Percentiles rank a stretch among this genome's conserved stretches.
These are phyloP conservation scores for Emiliania huxleyi DNA, from an alignment of 78 protist species.

Conservation along the genomic window DNA sequence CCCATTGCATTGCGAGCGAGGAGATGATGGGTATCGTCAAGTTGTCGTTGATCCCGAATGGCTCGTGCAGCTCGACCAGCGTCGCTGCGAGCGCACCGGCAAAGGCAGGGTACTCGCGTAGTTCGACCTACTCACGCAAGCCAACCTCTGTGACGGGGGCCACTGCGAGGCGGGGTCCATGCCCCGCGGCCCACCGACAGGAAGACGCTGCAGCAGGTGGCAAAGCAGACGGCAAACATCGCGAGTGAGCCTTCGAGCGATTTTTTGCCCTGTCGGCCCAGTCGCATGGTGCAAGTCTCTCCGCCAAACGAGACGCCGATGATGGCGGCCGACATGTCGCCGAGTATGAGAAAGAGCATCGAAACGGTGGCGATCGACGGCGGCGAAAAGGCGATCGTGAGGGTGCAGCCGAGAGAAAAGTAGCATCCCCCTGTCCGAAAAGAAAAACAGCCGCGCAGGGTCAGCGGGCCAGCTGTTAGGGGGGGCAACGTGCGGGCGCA, in stretches of 20 bases:
- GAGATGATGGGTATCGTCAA: slow-evolving; percentile 22
- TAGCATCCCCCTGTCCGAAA: background rate
- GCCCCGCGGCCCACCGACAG: too few relatives aligned
- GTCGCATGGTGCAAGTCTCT: background rate
- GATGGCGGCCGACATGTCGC: slow-evolving; percentile 48
- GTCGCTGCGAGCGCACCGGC: slow-evolving; percentile 22
- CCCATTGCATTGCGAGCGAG: slow-evolving; percentile 15
- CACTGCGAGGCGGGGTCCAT: too few relatives aligned
- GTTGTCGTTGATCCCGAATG: slow-evolving; percentile 43
- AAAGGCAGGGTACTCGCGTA: background rate
- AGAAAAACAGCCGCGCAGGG: too few relatives aligned
- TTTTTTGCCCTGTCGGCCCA: slow-evolving; percentile 38
- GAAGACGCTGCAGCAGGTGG: background rate
- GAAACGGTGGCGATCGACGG: slow-evolving; percentile 37
- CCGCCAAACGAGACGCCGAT: slow-evolving; percentile 32
- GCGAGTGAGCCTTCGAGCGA: slow-evolving; percentile 38
- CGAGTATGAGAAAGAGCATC: slow-evolving; percentile 28
- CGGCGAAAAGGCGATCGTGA: slow-evolving; percentile 29
- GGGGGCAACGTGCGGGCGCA: too few relatives aligned
- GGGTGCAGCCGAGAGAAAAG: slow-evolving; percentile 23
- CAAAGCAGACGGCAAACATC: slow-evolving; percentile 31
- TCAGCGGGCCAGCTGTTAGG: too few relatives aligned
- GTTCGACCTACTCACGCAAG: too few relatives aligned
- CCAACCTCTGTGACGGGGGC: too few relatives aligned
- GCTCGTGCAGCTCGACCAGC: slow-evolving; percentile 36